phyloP scores from a whole-genome alignment of 2,329 filamentous ascomycete species.

The Cordyceps cicadae region DNA sequence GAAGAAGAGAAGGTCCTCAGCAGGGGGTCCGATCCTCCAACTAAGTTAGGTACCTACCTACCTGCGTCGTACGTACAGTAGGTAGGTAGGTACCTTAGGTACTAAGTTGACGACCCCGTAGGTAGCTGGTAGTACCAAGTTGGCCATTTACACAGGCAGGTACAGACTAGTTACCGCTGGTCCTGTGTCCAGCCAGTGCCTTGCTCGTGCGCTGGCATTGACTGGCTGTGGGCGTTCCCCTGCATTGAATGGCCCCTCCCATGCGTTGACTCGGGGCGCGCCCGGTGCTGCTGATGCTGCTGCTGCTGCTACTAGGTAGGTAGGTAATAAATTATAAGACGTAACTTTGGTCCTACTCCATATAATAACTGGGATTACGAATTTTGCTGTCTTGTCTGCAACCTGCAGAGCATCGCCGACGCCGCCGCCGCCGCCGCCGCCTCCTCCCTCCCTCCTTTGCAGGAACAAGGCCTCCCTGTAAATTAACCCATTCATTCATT shows the following conservation, averaged over 20 bases:
- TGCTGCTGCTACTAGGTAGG: too few species aligned
- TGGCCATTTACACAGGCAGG: too few species aligned
- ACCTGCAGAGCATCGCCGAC: background rate
- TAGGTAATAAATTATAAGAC: too few species aligned
- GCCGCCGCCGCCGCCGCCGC: too few species aligned
- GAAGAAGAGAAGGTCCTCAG: background rate
- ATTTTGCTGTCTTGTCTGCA: background rate
- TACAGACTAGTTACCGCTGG: too few species aligned
- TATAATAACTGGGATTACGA: background rate
- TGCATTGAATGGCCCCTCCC: background rate
- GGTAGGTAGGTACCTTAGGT: too few species aligned
- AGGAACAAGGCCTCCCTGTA: background rate
- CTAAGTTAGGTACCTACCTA: too few species aligned
- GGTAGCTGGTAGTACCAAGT: too few species aligned
- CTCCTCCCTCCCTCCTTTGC: background rate
- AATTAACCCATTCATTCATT: background rate
- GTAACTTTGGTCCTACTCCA: too few species aligned
- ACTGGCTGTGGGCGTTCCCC: background rate
- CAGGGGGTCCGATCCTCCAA: background rate
- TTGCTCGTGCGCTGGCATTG: conserved; percentile 5
- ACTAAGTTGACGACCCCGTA: too few species aligned
- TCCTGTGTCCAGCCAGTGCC: background rate
- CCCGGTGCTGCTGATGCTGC: background rate
- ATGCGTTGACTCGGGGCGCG: background rate
- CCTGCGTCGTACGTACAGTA: too few species aligned